Evolutionary conservation across 805 yeast genomes (phyloP).

Genomic region (Saccharomyces paradoxus): DNA sequence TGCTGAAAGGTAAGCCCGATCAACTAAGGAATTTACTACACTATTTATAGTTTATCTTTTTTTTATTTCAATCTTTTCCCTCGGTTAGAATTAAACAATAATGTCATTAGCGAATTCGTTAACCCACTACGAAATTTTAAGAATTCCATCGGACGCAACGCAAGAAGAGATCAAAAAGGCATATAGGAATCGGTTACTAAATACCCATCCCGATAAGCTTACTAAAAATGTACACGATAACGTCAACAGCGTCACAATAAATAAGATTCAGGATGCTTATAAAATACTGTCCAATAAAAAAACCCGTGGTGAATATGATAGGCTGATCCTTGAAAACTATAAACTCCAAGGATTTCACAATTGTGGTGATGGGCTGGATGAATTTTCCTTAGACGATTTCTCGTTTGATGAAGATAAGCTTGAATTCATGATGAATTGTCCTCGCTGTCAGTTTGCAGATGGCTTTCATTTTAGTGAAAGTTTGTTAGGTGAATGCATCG

Average conservation of each 20-base stretch:
- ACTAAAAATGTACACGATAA: not conserved
- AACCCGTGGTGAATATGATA: conserved; percentile 46
- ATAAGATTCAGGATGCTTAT: conserved; percentile 58
- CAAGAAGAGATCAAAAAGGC: conserved; percentile 47
- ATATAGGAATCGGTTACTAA: conserved; percentile 51
- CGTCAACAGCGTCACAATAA: conserved; percentile 16
- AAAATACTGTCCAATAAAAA: conserved; percentile 38
- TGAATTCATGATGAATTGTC: conserved; percentile 46
- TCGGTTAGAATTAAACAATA: not conserved
- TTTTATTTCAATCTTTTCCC: not conserved
- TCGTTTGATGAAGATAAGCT: conserved; percentile 31
- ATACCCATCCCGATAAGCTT: conserved; percentile 73
- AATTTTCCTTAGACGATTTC: conserved; percentile 57
- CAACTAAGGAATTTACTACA: not conserved
- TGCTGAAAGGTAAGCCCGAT: not conserved
- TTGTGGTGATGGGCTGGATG: conserved; percentile 63
- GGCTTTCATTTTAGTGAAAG: conserved; percentile 56
- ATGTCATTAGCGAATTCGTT: not conserved
- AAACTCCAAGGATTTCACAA: conserved; percentile 31
- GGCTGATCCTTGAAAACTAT: conserved; percentile 29
- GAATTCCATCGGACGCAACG: conserved; percentile 35
- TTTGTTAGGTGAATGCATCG: conserved; percentile 45
- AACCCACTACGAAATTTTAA: conserved; percentile 53
- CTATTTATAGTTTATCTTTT: not conserved
- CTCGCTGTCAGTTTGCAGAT: conserved; percentile 46